Evolutionary conservation across 2,329 filamentous ascomycete species (phyloP), one percentile per base, ranked within the genome.

Genomic region (Cladosporium colombiae): DNA sequence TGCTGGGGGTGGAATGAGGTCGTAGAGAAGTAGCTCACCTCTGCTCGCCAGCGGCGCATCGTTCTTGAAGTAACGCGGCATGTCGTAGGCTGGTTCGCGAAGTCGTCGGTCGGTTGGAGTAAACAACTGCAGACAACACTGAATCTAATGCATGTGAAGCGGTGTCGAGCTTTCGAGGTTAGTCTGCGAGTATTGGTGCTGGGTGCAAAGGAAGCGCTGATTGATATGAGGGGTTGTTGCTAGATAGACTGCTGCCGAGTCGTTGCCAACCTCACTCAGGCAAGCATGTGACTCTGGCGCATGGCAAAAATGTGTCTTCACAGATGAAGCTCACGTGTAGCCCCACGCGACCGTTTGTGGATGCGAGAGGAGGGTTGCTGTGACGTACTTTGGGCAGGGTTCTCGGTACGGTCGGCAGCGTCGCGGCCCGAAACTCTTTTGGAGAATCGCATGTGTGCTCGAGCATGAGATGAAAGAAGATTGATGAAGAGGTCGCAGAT

Each of bases 31-130:
- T 23, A 3, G n/a, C 31, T 29, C 59, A 77, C 75, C 75, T 74
- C 76, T 72, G 64, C 74, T 72, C 63, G 76, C 75, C 61, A 75
- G 66, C 44, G 74, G 70, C 64, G 75, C 76, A 69, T 79, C 76
- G 68, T 78, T 78, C 67, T 77, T 77, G 72, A 78, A 78, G 71
- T 78, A 78, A 66, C 76, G 69, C 44, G 77, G 77, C 58, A 75
- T 71, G 74, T 76, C 76, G 46, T 23, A 27, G 1, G n/a, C 21
- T 57, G 29, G 33, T 57, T 37, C 16, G 31, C 21, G 55, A 14
- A 27, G 16, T 13, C 3, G 55, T 40, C 55, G 31, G n/a, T n/a
- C 55, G 31, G 21, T 33, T 27, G 33, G 21, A 37, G 37, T 29
- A 18, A 40, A 44, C 40, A 46, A 31, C 3, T 31, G 57, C 21